Percentiles rank a stretch among this genome's conserved stretches.
These are phyloP conservation scores for Smallanthus sonchifolius DNA, from an alignment of 129 eudicot genomes.

Conservation along the genomic window DNA sequence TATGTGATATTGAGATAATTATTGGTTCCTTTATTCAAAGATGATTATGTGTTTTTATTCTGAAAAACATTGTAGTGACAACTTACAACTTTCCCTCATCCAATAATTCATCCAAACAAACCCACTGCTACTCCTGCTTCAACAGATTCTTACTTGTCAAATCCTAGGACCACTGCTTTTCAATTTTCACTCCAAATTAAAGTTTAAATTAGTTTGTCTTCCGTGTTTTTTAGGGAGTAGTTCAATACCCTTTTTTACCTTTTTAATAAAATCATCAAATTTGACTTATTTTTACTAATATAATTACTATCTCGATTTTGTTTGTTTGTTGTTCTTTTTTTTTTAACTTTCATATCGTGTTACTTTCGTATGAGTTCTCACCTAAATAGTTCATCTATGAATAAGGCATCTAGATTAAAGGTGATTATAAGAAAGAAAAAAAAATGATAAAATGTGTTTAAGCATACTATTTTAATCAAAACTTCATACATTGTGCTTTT, in stretches of 20 bases:
- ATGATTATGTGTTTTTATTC: neutral
- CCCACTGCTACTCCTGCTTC: conserved; percentile 16
- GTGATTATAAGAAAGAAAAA: too few species aligned
- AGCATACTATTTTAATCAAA: too few species aligned
- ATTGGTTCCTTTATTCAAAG: neutral
- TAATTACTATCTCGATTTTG: too few species aligned
- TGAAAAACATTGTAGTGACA: neutral
- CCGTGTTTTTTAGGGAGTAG: neutral
- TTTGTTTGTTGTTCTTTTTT: too few species aligned
- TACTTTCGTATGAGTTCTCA: too few species aligned
- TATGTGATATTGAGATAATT: neutral
- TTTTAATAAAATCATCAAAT: too few species aligned
- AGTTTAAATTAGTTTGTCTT: neutral
- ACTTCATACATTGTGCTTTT: too few species aligned
- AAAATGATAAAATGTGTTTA: too few species aligned
- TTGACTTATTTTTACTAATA: too few species aligned
- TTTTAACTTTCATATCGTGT: too few species aligned
- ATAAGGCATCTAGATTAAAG: too few species aligned
- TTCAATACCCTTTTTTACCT: neutral
- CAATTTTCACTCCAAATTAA: neutral
- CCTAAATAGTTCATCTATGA: too few species aligned
- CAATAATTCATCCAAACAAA: conserved; percentile 4
- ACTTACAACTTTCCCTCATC: neutral
- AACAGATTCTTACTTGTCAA: conserved; percentile 14
- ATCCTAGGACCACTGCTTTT: conserved; percentile 12